These are phyloP conservation scores for Sporothrix humicola DNA, from an alignment of 2,329 filamentous ascomycete species.

Conservation along the genomic window DNA sequence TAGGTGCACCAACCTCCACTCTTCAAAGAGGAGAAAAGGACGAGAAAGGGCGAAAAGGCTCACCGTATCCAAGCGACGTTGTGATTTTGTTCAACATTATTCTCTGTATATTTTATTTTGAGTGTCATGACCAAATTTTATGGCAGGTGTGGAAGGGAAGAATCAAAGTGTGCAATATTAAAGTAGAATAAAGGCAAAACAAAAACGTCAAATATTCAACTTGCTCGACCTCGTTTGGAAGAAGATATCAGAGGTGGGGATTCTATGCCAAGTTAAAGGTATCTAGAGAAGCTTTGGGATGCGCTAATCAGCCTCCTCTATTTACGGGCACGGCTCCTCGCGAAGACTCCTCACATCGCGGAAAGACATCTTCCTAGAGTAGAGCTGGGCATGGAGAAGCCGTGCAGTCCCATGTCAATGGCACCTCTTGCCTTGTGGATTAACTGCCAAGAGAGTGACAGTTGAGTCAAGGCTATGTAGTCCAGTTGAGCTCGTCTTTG, in stretches of 20 bases:
- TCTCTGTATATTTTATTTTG: neutral
- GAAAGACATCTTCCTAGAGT: neutral
- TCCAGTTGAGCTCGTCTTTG: neutral
- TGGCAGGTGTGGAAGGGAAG: neutral
- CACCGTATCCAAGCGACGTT: too few relatives aligned
- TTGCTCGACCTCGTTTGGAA: neutral
- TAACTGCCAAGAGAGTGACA: neutral
- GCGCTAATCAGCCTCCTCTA: too few relatives aligned
- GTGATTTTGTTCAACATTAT: neutral
- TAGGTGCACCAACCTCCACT: neutral
- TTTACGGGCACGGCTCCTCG: too few relatives aligned
- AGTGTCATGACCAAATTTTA: neutral
- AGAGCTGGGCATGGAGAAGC: too few relatives aligned
- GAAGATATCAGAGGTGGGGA: neutral
- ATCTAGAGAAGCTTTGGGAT: neutral
- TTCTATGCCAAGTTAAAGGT: neutral
- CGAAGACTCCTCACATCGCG: too few relatives aligned
- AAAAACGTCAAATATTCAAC: neutral
- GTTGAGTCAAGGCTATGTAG: neutral
- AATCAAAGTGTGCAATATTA: neutral
- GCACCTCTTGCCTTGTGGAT: neutral
- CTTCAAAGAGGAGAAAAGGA: too few relatives aligned
- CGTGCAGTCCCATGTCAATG: too few relatives aligned
- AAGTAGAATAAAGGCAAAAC: neutral
- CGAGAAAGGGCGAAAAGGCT: too few relatives aligned